Conservation (phyloP, 163 green algal species). For the Picocystis sp. region DNA sequence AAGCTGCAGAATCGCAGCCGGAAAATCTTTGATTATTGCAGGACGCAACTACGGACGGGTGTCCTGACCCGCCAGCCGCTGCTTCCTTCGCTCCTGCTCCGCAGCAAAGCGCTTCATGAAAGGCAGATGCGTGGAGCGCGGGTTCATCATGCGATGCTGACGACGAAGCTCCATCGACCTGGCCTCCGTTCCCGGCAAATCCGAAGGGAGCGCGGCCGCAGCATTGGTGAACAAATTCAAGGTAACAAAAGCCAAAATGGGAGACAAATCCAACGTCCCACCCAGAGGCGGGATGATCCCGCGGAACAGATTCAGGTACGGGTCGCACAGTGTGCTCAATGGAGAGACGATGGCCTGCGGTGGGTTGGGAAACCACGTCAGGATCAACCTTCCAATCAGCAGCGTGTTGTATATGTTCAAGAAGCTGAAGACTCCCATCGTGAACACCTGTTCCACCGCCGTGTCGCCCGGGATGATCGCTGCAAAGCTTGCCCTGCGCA, state of each 20-base stretch:
- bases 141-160: too few relatives aligned
- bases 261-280: constrained; percentile 80
- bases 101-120: too few relatives aligned
- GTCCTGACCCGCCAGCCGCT: too few relatives aligned
- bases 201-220: constrained; percentile 58
- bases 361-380: constrained; percentile 87
- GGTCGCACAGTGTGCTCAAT: constrained; percentile 73
- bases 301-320: constrained; percentile 91
- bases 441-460: constrained; percentile 72
- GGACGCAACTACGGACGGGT: too few relatives aligned
- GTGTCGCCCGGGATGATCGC: constrained; percentile 76
- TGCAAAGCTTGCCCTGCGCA: constrained; percentile 30
- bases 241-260: constrained; percentile 84
- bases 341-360: constrained; percentile 47
- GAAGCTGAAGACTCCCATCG: constrained; percentile 20
- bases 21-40: too few relatives aligned
- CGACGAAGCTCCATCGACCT: too few relatives aligned
- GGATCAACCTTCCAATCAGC: constrained; percentile 73
- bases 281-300: constrained; percentile 88
- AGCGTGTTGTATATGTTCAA: constrained; percentile 85
- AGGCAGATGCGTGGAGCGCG: too few relatives aligned
- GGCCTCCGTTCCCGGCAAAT: constrained; percentile 22
- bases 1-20: too few relatives aligned
- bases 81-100: too few relatives aligned
- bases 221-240: constrained; percentile 37